These are phyloP conservation scores for Xylaria sp. DNA, from an alignment of 2,329 filamentous ascomycete genomes.

Conservation along the genomic window DNA sequence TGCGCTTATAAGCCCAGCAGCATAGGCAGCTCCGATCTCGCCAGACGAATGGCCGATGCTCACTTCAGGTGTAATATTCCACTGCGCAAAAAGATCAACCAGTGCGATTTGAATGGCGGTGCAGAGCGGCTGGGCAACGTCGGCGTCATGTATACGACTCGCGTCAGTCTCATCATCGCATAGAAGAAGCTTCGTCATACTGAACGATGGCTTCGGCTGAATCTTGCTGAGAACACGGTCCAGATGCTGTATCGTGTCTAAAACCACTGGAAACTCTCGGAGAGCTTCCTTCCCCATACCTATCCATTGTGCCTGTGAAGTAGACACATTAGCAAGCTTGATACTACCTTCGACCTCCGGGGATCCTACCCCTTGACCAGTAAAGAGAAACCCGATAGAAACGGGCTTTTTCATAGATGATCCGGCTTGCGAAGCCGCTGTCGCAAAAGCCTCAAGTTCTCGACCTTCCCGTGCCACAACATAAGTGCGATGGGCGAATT, in stretches of 20 bases:
- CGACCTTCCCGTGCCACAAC: constrained; percentile 28
- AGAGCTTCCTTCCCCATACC: constrained; percentile 45
- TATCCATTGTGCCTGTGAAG: constrained; percentile 44
- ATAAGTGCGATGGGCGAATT: constrained; percentile 30
- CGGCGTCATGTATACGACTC: constrained; percentile 38
- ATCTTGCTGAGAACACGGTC: constrained; percentile 36
- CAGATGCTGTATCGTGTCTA: constrained; percentile 30
- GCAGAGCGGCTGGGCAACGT: constrained; percentile 53
- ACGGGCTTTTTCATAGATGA: constrained; percentile 12
- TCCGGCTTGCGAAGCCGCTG: constrained; percentile 11
- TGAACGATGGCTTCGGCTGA: constrained; percentile 35
- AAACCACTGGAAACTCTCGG: constrained; percentile 21
- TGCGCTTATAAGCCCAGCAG: constrained; percentile 44
- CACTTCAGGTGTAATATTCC: constrained; percentile 50
- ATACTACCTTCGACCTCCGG: not conserved
- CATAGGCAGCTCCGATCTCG: constrained; percentile 60
- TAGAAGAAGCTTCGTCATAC: constrained; percentile 26
- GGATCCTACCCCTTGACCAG: constrained; percentile 44
- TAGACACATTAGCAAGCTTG: not conserved
- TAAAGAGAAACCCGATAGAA: constrained; percentile 42
- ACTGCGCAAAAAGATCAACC: constrained; percentile 54
- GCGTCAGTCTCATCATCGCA: constrained; percentile 14
- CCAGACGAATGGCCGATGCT: constrained; percentile 54
- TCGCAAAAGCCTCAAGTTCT: constrained; percentile 29
- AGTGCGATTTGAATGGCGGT: constrained; percentile 58